phyloP scores from a whole-genome alignment of 768 basidiomycete genomes.

The Cystofilobasidium macerans region DNA sequence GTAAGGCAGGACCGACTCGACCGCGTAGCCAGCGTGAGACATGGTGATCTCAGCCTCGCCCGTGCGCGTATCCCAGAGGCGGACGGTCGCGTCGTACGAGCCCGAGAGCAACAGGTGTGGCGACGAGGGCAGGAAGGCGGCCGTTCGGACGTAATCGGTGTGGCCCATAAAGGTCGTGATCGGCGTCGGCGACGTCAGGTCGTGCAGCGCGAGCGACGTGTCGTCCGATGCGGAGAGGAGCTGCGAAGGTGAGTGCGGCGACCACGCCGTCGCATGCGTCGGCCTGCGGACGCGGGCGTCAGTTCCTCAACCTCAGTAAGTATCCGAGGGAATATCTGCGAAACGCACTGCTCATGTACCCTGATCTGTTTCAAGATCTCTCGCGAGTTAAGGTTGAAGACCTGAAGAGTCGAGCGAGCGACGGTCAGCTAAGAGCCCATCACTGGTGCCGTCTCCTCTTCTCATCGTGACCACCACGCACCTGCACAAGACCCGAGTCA shows the following conservation, averaged over 20 bases:
- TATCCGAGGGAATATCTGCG: background rate
- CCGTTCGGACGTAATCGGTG: conserved; percentile 91
- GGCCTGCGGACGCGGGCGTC: conserved; percentile 51
- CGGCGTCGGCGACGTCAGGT: conserved; percentile 51
- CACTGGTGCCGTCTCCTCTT: too few relatives aligned
- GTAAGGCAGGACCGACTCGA: conserved; percentile 87
- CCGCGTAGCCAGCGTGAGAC: conserved; percentile 48
- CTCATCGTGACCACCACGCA: conserved; percentile 30
- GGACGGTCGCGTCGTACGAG: conserved; percentile 84
- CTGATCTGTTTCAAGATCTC: conserved; percentile 87
- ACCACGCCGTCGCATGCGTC: conserved; percentile 89
- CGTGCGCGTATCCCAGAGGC: conserved; percentile 75
- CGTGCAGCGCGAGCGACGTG: conserved; percentile 86
- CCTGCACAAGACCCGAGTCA: conserved; percentile 79
- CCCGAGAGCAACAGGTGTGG: conserved; percentile 80
- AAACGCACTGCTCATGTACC: conserved; percentile 67
- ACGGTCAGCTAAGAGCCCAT: too few relatives aligned
- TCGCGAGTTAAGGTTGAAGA: conserved; percentile 86
- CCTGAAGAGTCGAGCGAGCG: conserved; percentile 40
- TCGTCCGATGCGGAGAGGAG: conserved; percentile 93
- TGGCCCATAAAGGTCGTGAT: conserved; percentile 72
- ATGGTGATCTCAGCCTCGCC: conserved; percentile 54
- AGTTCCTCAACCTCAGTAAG: too few relatives aligned
- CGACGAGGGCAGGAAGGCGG: conserved; percentile 69
- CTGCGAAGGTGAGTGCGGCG: conserved; percentile 59